These are phyloP conservation scores for Colletotrichum magnum DNA, from an alignment of 2,329 filamentous ascomycete genomes.

Conservation along the genomic window DNA sequence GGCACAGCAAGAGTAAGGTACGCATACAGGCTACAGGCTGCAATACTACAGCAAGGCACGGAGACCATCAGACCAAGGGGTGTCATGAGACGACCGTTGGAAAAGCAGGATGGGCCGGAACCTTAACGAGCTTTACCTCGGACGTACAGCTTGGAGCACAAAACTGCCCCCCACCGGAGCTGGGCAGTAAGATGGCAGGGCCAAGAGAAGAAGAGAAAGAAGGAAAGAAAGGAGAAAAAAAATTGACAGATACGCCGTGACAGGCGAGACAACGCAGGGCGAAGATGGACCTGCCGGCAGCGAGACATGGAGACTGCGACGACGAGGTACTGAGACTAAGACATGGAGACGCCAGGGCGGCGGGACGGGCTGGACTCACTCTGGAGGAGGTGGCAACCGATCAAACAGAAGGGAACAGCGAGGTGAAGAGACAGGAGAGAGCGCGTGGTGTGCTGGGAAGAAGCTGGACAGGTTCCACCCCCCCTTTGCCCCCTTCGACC, in stretches of 20 bases:
- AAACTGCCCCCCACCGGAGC: neutral
- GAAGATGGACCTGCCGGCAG: neutral
- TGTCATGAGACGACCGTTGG: conserved; percentile 15
- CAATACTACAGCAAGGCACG: no score
- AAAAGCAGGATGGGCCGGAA: conserved; percentile 11
- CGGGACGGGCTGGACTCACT: conserved; percentile 19
- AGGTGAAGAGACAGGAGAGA: conserved; percentile 15
- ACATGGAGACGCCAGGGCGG: conserved; percentile 20
- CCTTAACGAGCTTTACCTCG: neutral
- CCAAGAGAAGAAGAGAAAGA: neutral
- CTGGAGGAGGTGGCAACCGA: neutral
- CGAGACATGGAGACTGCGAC: conserved; percentile 4
- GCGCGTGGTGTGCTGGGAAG: conserved; percentile 23
- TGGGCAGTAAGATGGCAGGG: conserved; percentile 2
- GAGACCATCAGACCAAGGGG: no score
- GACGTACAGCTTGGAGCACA: neutral
- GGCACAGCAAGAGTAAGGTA: neutral
- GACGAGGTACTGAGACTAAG: conserved; percentile 8
- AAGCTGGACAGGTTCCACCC: conserved; percentile 14
- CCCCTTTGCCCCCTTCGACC: conserved; percentile 2
- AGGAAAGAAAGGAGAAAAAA: neutral
- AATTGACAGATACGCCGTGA: neutral
- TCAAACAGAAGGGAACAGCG: conserved; percentile 1
- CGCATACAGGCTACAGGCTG: no score
- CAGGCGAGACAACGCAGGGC: conserved; percentile 7